Evolutionary conservation across 768 basidiomycete genomes (phyloP).

Genomic region (Mycena belliarum): DNA sequence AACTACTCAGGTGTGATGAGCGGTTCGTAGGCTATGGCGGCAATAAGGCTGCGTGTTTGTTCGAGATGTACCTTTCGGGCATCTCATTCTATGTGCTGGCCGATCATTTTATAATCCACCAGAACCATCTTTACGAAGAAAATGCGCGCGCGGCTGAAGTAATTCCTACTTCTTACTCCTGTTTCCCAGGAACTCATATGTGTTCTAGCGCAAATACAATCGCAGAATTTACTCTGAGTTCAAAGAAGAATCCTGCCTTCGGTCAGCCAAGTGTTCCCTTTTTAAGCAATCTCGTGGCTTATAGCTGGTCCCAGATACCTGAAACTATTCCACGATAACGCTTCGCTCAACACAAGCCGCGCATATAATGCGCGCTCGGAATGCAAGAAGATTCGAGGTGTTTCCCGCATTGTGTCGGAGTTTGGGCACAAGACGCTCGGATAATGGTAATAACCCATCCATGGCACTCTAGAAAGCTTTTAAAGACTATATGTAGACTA

Average conservation of each 20-base stretch:
- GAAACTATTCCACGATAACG: slow-evolving; percentile 54
- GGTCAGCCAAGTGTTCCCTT: slow-evolving; percentile 35
- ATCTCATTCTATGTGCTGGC: slow-evolving; percentile 81
- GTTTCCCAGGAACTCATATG: background rate
- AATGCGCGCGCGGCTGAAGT: slow-evolving; percentile 72
- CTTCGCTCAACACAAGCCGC: slow-evolving; percentile 47
- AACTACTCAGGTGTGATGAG: slow-evolving; percentile 86
- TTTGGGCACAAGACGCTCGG: slow-evolving; percentile 9
- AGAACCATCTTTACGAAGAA: slow-evolving; percentile 83
- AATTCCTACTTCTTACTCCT: background rate
- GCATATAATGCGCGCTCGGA: slow-evolving; percentile 59
- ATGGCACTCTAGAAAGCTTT: too few relatives aligned
- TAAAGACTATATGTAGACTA: too few relatives aligned
- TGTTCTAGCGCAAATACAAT: slow-evolving; percentile 69
- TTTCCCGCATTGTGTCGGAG: slow-evolving; percentile 42
- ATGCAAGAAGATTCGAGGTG: slow-evolving; percentile 63
- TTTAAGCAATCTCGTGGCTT: background rate
- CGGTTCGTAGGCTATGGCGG: slow-evolving; percentile 89
- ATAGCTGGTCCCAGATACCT: slow-evolving; percentile 54
- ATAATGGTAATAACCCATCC: too few relatives aligned
- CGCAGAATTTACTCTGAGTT: slow-evolving; percentile 78
- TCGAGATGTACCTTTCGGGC: slow-evolving; percentile 88
- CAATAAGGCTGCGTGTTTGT: slow-evolving; percentile 91
- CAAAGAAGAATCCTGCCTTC: slow-evolving; percentile 73
- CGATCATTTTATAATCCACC: slow-evolving; percentile 89